These are phyloP conservation scores for Boletellus ananas DNA, from an alignment of 768 basidiomycete genomes.

Conservation along the genomic window DNA sequence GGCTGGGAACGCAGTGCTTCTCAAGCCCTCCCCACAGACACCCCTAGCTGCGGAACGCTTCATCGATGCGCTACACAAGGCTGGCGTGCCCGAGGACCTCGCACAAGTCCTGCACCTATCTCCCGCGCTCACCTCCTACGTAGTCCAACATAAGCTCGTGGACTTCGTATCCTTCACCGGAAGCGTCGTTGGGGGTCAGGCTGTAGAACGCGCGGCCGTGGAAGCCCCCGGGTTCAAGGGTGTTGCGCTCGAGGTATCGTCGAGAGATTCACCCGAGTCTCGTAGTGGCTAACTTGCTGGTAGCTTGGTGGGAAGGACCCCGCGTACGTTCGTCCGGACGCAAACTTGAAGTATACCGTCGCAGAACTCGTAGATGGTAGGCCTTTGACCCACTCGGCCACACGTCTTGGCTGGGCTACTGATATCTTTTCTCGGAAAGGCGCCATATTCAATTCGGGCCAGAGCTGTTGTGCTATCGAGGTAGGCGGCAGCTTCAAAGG, in stretches of 20 bases:
- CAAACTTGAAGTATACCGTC: conserved; percentile 77
- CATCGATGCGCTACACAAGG: conserved; percentile 58
- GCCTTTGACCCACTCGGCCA: conserved; percentile 4
- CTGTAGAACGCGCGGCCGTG: conserved; percentile 69
- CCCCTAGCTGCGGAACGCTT: conserved; percentile 86
- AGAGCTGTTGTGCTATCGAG: conserved; percentile 94
- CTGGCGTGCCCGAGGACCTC: conserved; percentile 74
- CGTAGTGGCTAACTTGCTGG: conserved; percentile 2
- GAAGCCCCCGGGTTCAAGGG: conserved; percentile 74
- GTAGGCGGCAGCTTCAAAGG: conserved; percentile 34
- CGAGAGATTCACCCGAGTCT: background rate
- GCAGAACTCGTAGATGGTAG: conserved; percentile 87
- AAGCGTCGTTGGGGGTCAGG: conserved; percentile 69
- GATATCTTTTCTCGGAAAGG: conserved; percentile 39
- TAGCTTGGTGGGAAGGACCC: conserved; percentile 98
- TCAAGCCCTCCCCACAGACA: conserved; percentile 97
- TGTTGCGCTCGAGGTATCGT: conserved; percentile 72
- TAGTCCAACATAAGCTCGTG: conserved; percentile 61
- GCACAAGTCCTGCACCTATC: conserved; percentile 76
- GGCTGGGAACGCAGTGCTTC: conserved; percentile 83
- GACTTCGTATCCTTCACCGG: conserved; percentile 93
- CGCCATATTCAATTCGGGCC: conserved; percentile 95
- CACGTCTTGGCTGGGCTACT: background rate
- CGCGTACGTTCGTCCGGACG: conserved; percentile 89
- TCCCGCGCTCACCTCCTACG: conserved; percentile 53